phyloP scores from a whole-genome alignment of 495 filamentous ascomycete species.

The Tuber microsphaerosporum region DNA sequence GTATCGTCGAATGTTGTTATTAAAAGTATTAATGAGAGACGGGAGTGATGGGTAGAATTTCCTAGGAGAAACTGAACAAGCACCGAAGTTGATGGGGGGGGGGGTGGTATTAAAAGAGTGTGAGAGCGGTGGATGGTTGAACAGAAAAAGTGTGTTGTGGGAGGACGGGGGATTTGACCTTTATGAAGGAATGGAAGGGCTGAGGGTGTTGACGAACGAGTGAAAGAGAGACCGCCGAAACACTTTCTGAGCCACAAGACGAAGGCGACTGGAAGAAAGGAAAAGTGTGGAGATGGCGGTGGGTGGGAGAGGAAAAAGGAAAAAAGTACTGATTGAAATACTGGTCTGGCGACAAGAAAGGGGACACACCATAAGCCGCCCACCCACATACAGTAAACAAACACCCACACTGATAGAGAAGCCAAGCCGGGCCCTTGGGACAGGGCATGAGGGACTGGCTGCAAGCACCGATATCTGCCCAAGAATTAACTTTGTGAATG shows the following conservation, averaged over 20 bases:
- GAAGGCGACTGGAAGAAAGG: background rate
- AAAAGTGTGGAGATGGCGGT: background rate
- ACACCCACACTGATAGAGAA: background rate
- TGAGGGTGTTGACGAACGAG: constrained; percentile 8
- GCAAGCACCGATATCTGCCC: background rate
- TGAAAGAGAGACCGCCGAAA: constrained; percentile 22
- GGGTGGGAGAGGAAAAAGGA: constrained; percentile 15
- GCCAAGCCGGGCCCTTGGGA: background rate
- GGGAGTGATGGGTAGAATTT: constrained; percentile 25
- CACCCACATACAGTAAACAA: background rate
- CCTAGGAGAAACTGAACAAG: constrained; percentile 25
- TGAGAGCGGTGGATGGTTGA: constrained; percentile 30
- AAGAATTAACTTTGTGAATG: background rate
- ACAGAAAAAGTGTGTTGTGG: constrained; percentile 13
- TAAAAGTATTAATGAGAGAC: constrained; percentile 25
- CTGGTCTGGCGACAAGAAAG: background rate
- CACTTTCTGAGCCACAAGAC: constrained; percentile 6
- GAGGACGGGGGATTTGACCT: constrained; percentile 28
- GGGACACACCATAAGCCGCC: background rate
- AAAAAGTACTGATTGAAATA: constrained; percentile 7
- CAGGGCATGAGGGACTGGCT: background rate
- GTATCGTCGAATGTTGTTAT: constrained; percentile 14
- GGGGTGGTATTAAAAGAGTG: constrained; percentile 12
- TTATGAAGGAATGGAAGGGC: constrained; percentile 37
- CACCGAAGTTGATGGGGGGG: constrained; percentile 16